Evolutionary conservation across 2,329 filamentous ascomycete genomes (phyloP).

Genomic region (Cordyceps tenuipes): DNA sequence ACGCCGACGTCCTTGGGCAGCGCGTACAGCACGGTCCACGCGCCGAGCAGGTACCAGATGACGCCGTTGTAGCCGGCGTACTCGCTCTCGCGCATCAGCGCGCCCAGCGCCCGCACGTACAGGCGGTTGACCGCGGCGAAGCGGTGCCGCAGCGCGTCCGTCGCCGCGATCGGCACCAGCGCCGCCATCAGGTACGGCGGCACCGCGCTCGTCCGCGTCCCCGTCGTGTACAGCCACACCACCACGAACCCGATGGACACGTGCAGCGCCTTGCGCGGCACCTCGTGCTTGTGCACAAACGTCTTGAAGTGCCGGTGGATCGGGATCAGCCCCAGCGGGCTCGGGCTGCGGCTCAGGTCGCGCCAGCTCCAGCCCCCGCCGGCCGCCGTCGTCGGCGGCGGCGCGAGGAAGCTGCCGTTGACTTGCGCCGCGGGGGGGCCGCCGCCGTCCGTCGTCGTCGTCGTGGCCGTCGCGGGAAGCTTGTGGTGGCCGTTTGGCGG

Average conservation of each 20-base stretch:
- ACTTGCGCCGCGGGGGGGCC: slow-evolving; percentile 19
- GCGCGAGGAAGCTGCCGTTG: slow-evolving; percentile 60
- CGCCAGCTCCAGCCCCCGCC: slow-evolving; percentile 70
- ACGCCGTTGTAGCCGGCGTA: slow-evolving; percentile 93
- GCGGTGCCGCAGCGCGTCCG: slow-evolving; percentile 76
- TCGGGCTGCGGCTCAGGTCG: slow-evolving; percentile 84
- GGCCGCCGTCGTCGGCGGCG: slow-evolving; percentile 60
- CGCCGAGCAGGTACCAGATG: slow-evolving; percentile 89
- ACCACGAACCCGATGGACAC: slow-evolving; percentile 96
- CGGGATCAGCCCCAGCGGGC: slow-evolving; percentile 86
- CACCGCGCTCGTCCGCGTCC: slow-evolving; percentile 67
- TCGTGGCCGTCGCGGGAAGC: slow-evolving; percentile 15
- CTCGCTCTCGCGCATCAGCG: slow-evolving; percentile 95
- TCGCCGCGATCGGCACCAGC: slow-evolving; percentile 73
- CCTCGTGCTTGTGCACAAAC: slow-evolving; percentile 94
- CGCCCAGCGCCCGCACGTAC: slow-evolving; percentile 77
- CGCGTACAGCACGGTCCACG: slow-evolving; percentile 76
- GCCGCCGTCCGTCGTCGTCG: slow-evolving; percentile 20
- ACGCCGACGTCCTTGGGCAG: slow-evolving; percentile 92
- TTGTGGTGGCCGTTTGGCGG: slow-evolving; percentile 15
- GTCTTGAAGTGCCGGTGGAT: slow-evolving; percentile 87
- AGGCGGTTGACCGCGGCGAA: slow-evolving; percentile 74
- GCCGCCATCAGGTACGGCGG: slow-evolving; percentile 75
- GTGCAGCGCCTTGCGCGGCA: slow-evolving; percentile 86
- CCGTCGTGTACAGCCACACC: slow-evolving; percentile 73